A percentile compares a stretch with the other conserved stretches of the same genome.
phyloP scores from a whole-genome alignment of 345 rosid genomes.

The Heritiera littoralis region DNA sequence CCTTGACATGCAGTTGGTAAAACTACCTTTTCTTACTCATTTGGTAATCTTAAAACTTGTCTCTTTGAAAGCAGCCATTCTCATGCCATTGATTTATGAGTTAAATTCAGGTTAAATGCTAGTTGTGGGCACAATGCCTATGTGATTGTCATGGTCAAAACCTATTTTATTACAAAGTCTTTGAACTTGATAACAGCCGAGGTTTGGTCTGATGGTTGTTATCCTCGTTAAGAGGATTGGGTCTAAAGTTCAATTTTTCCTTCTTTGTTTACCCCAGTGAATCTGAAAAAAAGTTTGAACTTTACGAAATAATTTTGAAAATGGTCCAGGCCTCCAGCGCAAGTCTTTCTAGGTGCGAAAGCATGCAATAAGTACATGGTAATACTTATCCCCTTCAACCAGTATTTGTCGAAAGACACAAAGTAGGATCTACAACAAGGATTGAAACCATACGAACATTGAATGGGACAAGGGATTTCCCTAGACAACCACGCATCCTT shows the following conservation, averaged over 20 bases:
- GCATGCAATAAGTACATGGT: not conserved
- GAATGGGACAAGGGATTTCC: conserved; percentile 4
- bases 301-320: not conserved
- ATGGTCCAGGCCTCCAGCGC: not conserved
- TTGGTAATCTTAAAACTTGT: not conserved
- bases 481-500: not conserved
- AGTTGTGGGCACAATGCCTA: not conserved
- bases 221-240: too few relatives aligned
- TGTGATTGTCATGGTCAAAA: not conserved
- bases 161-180: too few relatives aligned
- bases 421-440: not conserved
- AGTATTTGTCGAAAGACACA: not conserved
- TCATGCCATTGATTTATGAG: not conserved
- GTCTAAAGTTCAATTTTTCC: too few relatives aligned
- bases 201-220: too few relatives aligned
- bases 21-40: not conserved
- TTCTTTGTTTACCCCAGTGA: not conserved
- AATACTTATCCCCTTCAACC: not conserved
- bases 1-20: not conserved
- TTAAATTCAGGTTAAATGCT: not conserved
- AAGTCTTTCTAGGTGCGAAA: not conserved
- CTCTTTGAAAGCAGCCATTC: not conserved
- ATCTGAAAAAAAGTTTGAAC: not conserved
- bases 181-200: too few relatives aligned
- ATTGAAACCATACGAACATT: not conserved